phyloP scores from a whole-genome alignment of 2,329 filamentous ascomycete genomes.

The Hypoxylon sp. region DNA sequence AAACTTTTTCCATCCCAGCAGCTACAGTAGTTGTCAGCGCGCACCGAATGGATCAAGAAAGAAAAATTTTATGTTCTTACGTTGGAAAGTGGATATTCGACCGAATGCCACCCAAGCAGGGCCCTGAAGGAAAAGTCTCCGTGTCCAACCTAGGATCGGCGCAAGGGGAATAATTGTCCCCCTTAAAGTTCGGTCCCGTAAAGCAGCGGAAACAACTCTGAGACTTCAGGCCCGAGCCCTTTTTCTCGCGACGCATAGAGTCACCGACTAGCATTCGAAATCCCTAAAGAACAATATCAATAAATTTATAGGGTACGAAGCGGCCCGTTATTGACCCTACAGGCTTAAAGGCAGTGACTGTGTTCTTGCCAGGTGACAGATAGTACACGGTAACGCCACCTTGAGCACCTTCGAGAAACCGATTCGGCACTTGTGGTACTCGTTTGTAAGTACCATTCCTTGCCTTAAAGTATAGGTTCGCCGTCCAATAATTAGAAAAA shows the following conservation, averaged over 20 bases:
- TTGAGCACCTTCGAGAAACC: conserved; percentile 37
- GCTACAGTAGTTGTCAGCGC: conserved; percentile 27
- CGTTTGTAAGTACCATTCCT: conserved; percentile 47
- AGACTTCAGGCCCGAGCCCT: conserved; percentile 46
- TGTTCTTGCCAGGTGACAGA: conserved; percentile 51
- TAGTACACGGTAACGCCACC: conserved; percentile 58
- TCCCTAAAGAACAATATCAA: conserved; percentile 59
- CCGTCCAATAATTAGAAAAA: conserved; percentile 49
- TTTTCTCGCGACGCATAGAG: conserved; percentile 49
- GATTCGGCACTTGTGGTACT: conserved; percentile 54
- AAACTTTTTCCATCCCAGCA: conserved; percentile 67
- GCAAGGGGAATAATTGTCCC: conserved; percentile 56
- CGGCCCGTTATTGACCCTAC: conserved; percentile 62
- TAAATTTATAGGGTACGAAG: conserved; percentile 44
- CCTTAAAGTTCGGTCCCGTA: conserved; percentile 56
- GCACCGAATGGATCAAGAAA: background rate
- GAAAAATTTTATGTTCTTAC: conserved; percentile 27
- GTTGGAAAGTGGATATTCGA: conserved; percentile 67
- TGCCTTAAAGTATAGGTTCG: conserved; percentile 46
- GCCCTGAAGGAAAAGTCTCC: conserved; percentile 54
- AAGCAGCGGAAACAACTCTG: conserved; percentile 58
- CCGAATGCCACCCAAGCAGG: conserved; percentile 63
- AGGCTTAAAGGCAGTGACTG: conserved; percentile 56
- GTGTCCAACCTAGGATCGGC: conserved; percentile 59
- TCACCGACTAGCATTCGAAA: conserved; percentile 59